Conservation (phyloP, 2,329 filamentous ascomycete species). For the Sporothrix curviconia region DNA sequence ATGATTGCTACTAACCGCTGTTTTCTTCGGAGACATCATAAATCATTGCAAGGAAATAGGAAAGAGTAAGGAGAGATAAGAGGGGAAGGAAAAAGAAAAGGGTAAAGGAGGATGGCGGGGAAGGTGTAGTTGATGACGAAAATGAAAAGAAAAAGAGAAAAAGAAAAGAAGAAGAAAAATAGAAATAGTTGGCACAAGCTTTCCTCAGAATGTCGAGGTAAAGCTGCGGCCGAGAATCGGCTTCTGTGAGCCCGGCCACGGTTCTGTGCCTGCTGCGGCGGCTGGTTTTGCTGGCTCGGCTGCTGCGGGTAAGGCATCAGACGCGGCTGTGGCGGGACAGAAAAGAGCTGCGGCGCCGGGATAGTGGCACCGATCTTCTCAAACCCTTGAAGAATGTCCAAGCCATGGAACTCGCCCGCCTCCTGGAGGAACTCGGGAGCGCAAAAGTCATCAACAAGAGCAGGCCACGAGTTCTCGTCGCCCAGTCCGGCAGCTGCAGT, state of each 20-base stretch:
- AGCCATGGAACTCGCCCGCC: constrained; percentile 49
- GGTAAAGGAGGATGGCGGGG: too few relatives aligned
- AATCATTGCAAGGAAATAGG: constrained; percentile 17
- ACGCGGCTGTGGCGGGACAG: constrained; percentile 29
- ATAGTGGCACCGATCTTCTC: constrained; percentile 60
- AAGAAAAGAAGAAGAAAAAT: not conserved
- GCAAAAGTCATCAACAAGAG: constrained; percentile 47
- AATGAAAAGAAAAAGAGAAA: not conserved
- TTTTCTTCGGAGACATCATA: constrained; percentile 21
- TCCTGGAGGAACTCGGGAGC: constrained; percentile 53
- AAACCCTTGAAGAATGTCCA: constrained; percentile 71
- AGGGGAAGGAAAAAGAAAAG: not conserved
- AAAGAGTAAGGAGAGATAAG: not conserved
- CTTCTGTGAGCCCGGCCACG: constrained; percentile 25
- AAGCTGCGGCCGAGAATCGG: constrained; percentile 34
- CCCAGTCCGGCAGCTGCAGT: constrained; percentile 24
- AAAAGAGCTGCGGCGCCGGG: constrained; percentile 21
- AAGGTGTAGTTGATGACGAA: not conserved
- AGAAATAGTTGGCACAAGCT: not conserved
- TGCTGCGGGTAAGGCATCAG: constrained; percentile 27
- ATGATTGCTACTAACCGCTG: constrained; percentile 14
- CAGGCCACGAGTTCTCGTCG: constrained; percentile 38
- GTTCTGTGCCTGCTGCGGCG: constrained; percentile 14
- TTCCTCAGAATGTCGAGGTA: constrained; percentile 30
- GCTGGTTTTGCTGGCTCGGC: too few relatives aligned